Evolutionary conservation across 148 eudicot genomes (phyloP).

Genomic region (Rhododendron griersonianum): DNA sequence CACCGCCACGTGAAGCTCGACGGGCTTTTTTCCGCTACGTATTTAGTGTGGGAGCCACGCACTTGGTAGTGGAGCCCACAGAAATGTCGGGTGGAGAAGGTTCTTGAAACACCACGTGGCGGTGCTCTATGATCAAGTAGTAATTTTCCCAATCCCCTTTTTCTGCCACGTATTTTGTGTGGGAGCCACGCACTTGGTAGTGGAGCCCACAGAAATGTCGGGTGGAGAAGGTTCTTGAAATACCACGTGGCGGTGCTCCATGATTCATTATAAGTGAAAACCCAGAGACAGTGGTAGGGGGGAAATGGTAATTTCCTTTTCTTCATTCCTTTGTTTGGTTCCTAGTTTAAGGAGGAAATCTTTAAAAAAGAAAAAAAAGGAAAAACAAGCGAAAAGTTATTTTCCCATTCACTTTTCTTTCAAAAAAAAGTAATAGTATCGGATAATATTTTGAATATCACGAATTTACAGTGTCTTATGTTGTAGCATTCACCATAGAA

Average conservation of each 20-base stretch:
- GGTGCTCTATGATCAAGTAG: background rate
- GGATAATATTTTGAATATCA: no score
- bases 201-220: background rate
- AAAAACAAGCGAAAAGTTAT: background rate
- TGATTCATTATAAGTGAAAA: no score
- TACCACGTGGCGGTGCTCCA: background rate
- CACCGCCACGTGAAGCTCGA: background rate
- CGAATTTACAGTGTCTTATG: no score
- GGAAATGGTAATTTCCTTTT: background rate
- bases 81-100: background rate
- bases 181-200: background rate
- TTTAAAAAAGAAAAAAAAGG: background rate
- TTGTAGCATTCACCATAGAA: background rate
- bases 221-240: background rate
- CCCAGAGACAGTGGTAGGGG: background rate
- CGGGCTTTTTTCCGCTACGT: background rate
- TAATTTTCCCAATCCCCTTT: no score
- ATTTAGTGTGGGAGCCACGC: background rate
- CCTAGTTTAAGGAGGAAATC: background rate
- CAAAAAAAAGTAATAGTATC: no score
- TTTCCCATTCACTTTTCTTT: background rate
- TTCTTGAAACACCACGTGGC: background rate
- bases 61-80: background rate
- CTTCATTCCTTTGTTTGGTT: background rate
- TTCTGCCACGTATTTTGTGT: background rate